Percentiles rank a stretch among this genome's conserved stretches.
phyloP scores from a whole-genome alignment of 495 filamentous ascomycete genomes.

The Letharia columbiana region DNA sequence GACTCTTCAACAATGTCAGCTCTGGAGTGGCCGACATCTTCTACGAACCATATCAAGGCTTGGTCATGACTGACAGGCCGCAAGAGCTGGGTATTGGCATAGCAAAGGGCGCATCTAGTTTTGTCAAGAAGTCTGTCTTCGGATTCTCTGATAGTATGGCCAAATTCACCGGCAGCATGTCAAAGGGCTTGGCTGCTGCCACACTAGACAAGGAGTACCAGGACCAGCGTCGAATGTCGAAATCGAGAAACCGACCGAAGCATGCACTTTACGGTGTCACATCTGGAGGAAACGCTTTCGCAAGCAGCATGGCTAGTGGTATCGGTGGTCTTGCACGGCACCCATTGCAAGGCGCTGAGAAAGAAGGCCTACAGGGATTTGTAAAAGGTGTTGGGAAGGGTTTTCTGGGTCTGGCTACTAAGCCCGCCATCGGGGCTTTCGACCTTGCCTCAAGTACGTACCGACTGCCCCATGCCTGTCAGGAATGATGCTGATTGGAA shows the following conservation, averaged over 20 bases:
- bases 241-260: slow-evolving; percentile 87
- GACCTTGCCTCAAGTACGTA: slow-evolving; percentile 76
- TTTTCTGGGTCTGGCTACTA: slow-evolving; percentile 82
- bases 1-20: slow-evolving; percentile 95
- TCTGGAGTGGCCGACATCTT: slow-evolving; percentile 96
- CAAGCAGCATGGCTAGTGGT: slow-evolving; percentile 82
- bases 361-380: slow-evolving; percentile 86
- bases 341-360: slow-evolving; percentile 90
- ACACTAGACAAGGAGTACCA: slow-evolving; percentile 98
- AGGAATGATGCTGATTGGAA: slow-evolving; percentile 24
- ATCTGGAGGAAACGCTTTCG: slow-evolving; percentile 89
- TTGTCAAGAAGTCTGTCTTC: slow-evolving; percentile 97
- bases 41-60: slow-evolving; percentile 96
- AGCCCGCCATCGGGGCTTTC: slow-evolving; percentile 93
- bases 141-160: slow-evolving; percentile 93
- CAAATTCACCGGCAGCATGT: slow-evolving; percentile 92
- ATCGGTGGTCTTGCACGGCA: slow-evolving; percentile 89
- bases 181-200: slow-evolving; percentile 88
- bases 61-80: slow-evolving; percentile 90
- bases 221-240: slow-evolving; percentile 86
- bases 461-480: no score
- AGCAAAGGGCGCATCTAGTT: slow-evolving; percentile 91
- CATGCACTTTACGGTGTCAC: slow-evolving; percentile 95
- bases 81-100: slow-evolving; percentile 92
- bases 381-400: slow-evolving; percentile 97